Conservation (phyloP, 2,329 filamentous ascomycete genomes). For the Thielaviopsis populi region DNA sequence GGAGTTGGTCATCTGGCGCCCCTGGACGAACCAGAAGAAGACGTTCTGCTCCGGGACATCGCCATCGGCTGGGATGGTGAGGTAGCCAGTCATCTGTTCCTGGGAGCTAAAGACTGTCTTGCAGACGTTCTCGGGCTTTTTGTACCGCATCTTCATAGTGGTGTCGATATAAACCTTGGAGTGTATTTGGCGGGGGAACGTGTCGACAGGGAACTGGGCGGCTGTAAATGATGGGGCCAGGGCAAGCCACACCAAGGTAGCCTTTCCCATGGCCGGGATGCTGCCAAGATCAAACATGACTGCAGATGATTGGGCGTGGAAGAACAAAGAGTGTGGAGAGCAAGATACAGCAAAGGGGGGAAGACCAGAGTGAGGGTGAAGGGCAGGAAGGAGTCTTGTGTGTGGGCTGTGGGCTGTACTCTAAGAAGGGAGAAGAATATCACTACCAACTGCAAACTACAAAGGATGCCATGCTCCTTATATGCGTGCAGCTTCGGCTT, state of each 20-base stretch:
- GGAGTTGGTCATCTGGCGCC: slow-evolving; percentile 23
- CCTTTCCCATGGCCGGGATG: background rate
- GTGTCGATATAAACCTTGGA: background rate
- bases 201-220: background rate
- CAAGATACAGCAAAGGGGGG: background rate
- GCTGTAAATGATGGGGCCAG: background rate
- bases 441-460: background rate
- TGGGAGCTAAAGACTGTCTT: slow-evolving; percentile 48
- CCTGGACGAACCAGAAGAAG: slow-evolving; percentile 38
- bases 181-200: background rate
- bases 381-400: no score
- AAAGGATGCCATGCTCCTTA: background rate
- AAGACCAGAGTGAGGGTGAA: background rate
- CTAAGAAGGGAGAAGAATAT: background rate
- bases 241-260: background rate
- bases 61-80: slow-evolving; percentile 37
- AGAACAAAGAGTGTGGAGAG: background rate
- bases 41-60: slow-evolving; percentile 24
- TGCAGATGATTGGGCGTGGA: background rate
- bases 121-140: slow-evolving; percentile 31
- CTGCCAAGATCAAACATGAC: background rate
- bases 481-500: no score
- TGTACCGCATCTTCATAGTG: background rate
- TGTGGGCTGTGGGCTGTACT: background rate
- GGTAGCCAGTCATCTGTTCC: slow-evolving; percentile 57